Evolutionary conservation across 306 rosid species (phyloP), one percentile per base, ranked within the genome.

Genomic region (Arachis stenosperma): DNA sequence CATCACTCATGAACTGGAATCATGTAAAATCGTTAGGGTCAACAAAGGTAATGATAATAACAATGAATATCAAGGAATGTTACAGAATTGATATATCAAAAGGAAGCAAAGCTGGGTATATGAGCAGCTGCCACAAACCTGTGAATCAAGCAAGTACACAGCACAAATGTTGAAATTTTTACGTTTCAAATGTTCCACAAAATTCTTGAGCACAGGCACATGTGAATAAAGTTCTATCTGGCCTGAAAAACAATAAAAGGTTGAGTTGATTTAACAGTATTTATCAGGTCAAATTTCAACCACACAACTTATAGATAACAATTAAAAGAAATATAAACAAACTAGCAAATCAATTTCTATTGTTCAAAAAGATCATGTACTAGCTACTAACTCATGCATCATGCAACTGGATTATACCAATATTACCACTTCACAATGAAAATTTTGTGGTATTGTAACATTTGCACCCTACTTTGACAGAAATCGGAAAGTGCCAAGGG

Each of bases 181-280:
- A 42, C 85, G 77, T 67, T 86, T 84, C 85, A 93, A 80, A 88
- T 93, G 97, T 69, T 93, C 98, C 73, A 89, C 94, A 67, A 91
- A 93, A 80, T 91, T 93, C 65, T 77, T 76, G 54, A 91, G 92
- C 75, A 88, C 92, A 9, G 97, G 89, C 37, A 93, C 94, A 77
- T 93, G 98, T 2, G 97, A 91, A 81, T 82, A 93, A 52, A 91
- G 96, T 81, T 93, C 97, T 73, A 93, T 91, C 84, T 93, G 98
- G 71, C 98, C 97, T 93, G 81, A 58, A 86, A 81, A 67, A 37
- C 50, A 79, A 37, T 30, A 43, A 14, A 81, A 65, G 53, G 52
- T 51, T 47, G 13, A 40, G 52, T 74, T 59, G 33, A 54, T 39
- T 53, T 27, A 79, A 33, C 54, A 48, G 29, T 33, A 47, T 5